Base-by-base conservation (phyloP, 139 green algal species). In the Chlorella sp. region DNA sequence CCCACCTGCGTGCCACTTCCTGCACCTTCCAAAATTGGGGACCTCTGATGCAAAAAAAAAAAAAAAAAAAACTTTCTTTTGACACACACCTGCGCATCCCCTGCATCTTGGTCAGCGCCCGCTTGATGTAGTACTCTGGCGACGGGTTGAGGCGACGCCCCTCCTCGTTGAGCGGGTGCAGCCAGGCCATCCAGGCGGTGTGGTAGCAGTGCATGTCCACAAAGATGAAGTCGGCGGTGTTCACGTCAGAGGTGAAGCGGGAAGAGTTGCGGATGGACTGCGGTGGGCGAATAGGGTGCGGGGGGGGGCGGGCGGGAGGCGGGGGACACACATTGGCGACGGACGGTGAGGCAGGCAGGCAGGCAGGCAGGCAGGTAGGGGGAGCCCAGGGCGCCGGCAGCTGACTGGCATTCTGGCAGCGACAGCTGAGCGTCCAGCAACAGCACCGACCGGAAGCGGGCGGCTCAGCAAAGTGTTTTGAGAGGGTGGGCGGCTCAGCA, bases 201-300 rank as follows among this genome's bases (percentile, higher is more conserved):
- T 93, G 91, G 78, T 93, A 93, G 91, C 91, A 93, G 48, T 85
- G 66, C 78, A 92, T 86, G 87, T 93, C 91, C 32, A 93, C 88
- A 88, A 92, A 93, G 26, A 93, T 77, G 57, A 93, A 89, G 57
- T 93, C 91, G 42, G 91, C 91, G 7, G 57, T 28, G n/a, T 42
- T 34, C 9, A 81, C 15, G 81, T 90, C 77, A 28, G 77, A 2
- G 1, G 83, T 42, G 37, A 64, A 88, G 30, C 36, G 73, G 3
- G 34, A 48, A 9, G 73, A 89, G 53, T 79, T 85, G 84, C 85
- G 79, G 22, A 93, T 91, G 37, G 84, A 39, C 66, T 93, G 81
- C 76, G 69, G 7, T 18, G 39, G 42, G 14, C 9, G 57, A 34
- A 42, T n/a, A n/a, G n/a, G n/a, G n/a, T n/a, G n/a, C n/a, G 39